Percentiles rank a stretch among this genome's conserved stretches.
These are phyloP conservation scores for Boechera divaricarpa DNA, from an alignment of 345 rosid species.

Conservation along the genomic window DNA sequence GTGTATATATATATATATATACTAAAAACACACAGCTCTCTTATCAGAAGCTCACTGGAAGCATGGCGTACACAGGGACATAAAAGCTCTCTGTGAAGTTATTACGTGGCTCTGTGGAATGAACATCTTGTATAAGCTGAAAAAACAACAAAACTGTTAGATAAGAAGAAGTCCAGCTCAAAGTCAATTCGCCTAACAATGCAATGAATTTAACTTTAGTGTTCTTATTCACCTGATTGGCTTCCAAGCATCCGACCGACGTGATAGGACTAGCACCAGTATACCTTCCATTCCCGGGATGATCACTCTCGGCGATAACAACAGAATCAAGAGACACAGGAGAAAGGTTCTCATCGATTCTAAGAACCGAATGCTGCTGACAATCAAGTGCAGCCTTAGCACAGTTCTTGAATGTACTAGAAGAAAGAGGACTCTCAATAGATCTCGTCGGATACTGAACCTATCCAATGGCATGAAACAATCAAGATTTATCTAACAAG, in stretches of 20 bases:
- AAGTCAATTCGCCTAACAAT: background rate
- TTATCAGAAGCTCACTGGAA: conserved; percentile 63
- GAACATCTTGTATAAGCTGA: conserved; percentile 90
- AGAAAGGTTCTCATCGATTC: conserved; percentile 81
- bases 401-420: conserved; percentile 60
- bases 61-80: conserved; percentile 83
- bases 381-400: conserved; percentile 55
- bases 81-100: conserved; percentile 60
- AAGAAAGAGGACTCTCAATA: conserved; percentile 66
- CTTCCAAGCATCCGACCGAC: conserved; percentile 84
- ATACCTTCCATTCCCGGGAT: conserved; percentile 62
- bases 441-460: conserved; percentile 63
- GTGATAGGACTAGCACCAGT: conserved; percentile 64
- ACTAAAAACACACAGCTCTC: conserved; percentile 19
- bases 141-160: conserved; percentile 20
- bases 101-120: conserved; percentile 58
- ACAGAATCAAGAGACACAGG: conserved; percentile 89
- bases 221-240: conserved; percentile 65
- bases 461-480: conserved; percentile 39
- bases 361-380: conserved; percentile 62
- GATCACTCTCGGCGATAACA: conserved; percentile 74
- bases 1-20: background rate
- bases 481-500: background rate
- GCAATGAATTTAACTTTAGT: background rate
- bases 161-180: background rate